Evolutionary conservation across 2,329 filamentous ascomycete genomes (phyloP), one percentile per base, ranked within the genome.

Genomic region (Fusarium sp.): DNA sequence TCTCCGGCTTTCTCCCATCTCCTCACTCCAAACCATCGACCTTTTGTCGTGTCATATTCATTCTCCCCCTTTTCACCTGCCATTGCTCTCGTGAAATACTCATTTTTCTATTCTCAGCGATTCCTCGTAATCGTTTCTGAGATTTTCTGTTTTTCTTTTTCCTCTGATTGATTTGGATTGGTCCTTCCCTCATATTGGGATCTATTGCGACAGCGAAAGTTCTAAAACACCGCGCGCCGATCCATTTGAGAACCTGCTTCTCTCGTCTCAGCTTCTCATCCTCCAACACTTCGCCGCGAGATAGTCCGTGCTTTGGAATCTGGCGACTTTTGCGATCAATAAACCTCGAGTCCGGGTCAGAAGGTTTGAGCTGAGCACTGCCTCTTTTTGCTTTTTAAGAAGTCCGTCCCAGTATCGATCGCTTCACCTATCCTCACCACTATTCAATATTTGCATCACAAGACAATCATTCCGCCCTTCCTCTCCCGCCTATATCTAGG

Each of bases 311-410:
- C 62, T 65, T 57, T 59, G 38, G 36, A 59, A 44, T 47, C 60
- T 45, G 55, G 72, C 75, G 67, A 60, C 64, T 62, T 62, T 75
- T 76, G 75, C 75, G 76, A 79, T 70, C 72, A 76, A 77, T 72
- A 69, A 63, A 57, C 52, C 61, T 74, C 66, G 59, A 74, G 68
- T 67, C 70, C 71, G 73, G 70, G 66, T 72, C 71, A 77, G 72
- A 78, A 82, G 82, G 81, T 83, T 83, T 80, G 80, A 83, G 80
- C 79, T 80, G 77, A 79, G 78, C 77, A 82, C 80, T 78, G 81
- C 77, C 79, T 82, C 80, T 79, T 81, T 80, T 79, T 82, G 79
- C 78, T 79, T 80, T 77, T 78, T 78, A 81, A 78, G 71, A 82
- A 75, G 75, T 79, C 76, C 77, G 78, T 79, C 77, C 78, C 79